phyloP scores from a whole-genome alignment of 2,329 filamentous ascomycete genomes.

The Claviceps fusiformis region DNA sequence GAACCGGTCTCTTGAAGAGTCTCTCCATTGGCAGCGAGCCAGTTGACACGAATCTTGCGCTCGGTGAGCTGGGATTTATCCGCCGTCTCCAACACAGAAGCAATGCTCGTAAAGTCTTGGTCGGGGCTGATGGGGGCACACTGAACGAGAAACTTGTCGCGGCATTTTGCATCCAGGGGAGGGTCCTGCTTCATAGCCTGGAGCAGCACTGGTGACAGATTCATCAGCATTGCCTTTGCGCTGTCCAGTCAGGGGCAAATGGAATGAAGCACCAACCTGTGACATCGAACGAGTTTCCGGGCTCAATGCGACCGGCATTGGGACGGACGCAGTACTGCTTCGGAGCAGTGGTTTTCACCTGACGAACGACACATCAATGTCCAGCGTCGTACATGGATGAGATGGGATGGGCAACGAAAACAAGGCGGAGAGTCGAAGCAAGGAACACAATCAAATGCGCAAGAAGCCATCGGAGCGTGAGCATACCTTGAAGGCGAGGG shows the following conservation, averaged over 20 bases:
- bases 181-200: constrained; percentile 98
- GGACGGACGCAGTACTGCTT: constrained; percentile 99
- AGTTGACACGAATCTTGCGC: constrained; percentile 89
- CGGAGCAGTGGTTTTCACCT: constrained; percentile 98
- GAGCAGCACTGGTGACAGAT: constrained; percentile 54
- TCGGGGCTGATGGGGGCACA: constrained; percentile 73
- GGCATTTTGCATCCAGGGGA: constrained; percentile 72
- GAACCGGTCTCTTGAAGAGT: constrained; percentile 12
- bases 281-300: constrained; percentile 80
- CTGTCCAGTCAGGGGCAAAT: too few species aligned
- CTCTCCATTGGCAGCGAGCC: constrained; percentile 51
- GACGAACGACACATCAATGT: constrained; percentile 1
- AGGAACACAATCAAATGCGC: background rate
- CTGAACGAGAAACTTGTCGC: constrained; percentile 96
- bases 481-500: constrained; percentile 57
- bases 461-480: constrained; percentile 6
- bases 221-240: constrained; percentile 8
- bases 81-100: constrained; percentile 68
- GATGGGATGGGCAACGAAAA: background rate
- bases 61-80: constrained; percentile 73
- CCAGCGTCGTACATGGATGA: background rate
- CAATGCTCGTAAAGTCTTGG: constrained; percentile 70
- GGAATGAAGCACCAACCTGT: constrained; percentile 43
- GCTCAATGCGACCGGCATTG: constrained; percentile 91
- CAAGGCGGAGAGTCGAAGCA: background rate